Evolutionary conservation across 2,329 filamentous ascomycete species (phyloP), one percentile per base, ranked within the genome.

Genomic region (Aspergillus versicolor): DNA sequence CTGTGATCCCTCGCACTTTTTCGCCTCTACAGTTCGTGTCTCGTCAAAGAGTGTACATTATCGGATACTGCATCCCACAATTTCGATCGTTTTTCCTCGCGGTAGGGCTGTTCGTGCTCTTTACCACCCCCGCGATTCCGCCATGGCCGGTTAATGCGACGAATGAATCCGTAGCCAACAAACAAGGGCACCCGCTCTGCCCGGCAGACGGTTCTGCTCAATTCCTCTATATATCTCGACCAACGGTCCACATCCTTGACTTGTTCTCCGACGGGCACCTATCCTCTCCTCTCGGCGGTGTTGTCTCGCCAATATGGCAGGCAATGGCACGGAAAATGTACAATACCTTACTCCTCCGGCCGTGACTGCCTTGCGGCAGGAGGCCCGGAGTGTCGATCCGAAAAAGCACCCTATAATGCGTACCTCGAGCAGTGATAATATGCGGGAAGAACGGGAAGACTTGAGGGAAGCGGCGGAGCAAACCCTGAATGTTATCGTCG

Each of bases 391-490:
- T 43, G 67, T 70, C 61, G 65, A 69, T 62, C 70, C 70, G 56
- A 70, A 68, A 60, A 61, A 64, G 40, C 58, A 64, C 12, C 66
- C 67, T 21, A 84, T 86, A 82, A 78, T 82, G 66, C 78, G 86
- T 58, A 80, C 91, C 12, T 79, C 94, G 64, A 97, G 90, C 76
- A 87, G 92, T 75, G 87, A 92, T 75, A 88, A 96, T 73, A 97
- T 97, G 67, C 88, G 91, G 66, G 91, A 95, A 70, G 92, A 97
- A 78, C 86, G 92, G 61, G 90, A 96, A 71, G 93, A 97, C 72
- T 83, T 99, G 65, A 92, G 92, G 70, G 91, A 96, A 78, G 94
- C 93, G 41, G 94, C 93, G 50, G 93, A 97, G 77, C 91, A 97
- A 78, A 97, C 92, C 21, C 82, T 96, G 72, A 99, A 97, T 75